Evolutionary conservation across 192 early-diverging fungal genomes (phyloP), one percentile per base, ranked within the genome.

Genomic region (Kappamyces sp.): DNA sequence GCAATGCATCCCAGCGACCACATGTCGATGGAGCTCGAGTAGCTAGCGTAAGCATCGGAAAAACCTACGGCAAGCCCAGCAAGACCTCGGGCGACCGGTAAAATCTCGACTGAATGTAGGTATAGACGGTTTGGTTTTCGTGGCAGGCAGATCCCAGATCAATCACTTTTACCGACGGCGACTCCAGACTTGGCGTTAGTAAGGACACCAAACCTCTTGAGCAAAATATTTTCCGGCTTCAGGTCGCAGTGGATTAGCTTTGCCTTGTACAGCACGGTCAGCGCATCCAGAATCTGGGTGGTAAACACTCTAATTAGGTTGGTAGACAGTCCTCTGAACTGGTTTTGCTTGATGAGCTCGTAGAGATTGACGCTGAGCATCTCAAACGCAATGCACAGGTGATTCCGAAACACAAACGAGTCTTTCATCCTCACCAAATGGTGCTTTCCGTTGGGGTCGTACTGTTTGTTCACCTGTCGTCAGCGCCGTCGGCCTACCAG

Each of bases 1-100:
- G 92, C 92, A 68, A 99, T 97, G 64, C 97, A 99, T 0, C 97
- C 97, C 9, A 97, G 70, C 31, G 93, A 96, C 97, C 97, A 99
- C 85, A 99, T 95, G 66, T 99, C 97, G 47, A 99, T 99, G 37
- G 86, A 80, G 34, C 85, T 85, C 38, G 90, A 90, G 69, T 97
- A 94, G 2, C 66, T 68, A 54, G 3, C 5, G 44, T n/a, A 60
- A 4, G 38, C 15, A 5, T 37, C 40, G 34, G 1, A 50, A 43
- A 60, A 9, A 57, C 43, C 54, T 73, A 71, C 47, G 93, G 90
- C 38, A 95, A 70, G 4, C 94, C 97, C 10, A 99, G 79, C 9
- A 99, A 74, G 15, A 99, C 91, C 71, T 99, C 97, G 4, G 94
- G 94, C 15, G 87, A 87, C 51, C 97, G 80, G 61, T 99, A 99